Base-by-base conservation (phyloP, 305 asterid species). In the Euphrasia arctica region DNA sequence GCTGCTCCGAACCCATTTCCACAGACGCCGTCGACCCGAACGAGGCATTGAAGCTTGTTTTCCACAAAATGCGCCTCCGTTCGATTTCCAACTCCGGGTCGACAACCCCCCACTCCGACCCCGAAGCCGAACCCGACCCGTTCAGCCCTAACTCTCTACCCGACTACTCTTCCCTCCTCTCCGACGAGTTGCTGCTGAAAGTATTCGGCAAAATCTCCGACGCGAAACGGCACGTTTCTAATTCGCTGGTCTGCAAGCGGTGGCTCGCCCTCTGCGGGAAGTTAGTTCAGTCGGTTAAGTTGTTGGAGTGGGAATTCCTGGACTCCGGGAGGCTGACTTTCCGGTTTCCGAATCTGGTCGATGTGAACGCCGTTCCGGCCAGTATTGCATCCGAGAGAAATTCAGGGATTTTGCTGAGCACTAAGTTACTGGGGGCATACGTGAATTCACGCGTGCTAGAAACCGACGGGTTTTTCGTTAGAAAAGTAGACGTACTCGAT, bases 221-320 rank as follows among this genome's bases (percentile, higher is more conserved):
- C 25, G 12, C 60, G 43, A 73, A 74, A 6, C 93, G 81, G 67
- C 89, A 75, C 63, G 4, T 76, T 29, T 73, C 79, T 41, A 84
- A 84, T 75, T 78, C 93, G 0, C 59, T 81, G 72, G 97, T 88
- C 55, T 88, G 96, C 82, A 86, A 72, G 80, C 69, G 91, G 73
- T 91, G 96, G 97, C 74, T 83, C 59, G 56, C 69, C 67, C 56
- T 88, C 14, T 79, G 77, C 61, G 97, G 96, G 29, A 89, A 72
- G 75, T 71, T 88, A 64, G 81, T 88, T 51, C 72, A 60, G 32
- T 77, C 82, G 43, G 69, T 91, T 67, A 86, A 72, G 84, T 56
- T 91, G 14, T 63, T 83, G 70, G 95, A 91, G 49, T 88, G 97
- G 97, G 97, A 86, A 58, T 88, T 88, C 72, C 42, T 91, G 65